These are phyloP conservation scores for Gossypium bickii DNA, from an alignment of 345 rosid genomes.

Conservation along the genomic window DNA sequence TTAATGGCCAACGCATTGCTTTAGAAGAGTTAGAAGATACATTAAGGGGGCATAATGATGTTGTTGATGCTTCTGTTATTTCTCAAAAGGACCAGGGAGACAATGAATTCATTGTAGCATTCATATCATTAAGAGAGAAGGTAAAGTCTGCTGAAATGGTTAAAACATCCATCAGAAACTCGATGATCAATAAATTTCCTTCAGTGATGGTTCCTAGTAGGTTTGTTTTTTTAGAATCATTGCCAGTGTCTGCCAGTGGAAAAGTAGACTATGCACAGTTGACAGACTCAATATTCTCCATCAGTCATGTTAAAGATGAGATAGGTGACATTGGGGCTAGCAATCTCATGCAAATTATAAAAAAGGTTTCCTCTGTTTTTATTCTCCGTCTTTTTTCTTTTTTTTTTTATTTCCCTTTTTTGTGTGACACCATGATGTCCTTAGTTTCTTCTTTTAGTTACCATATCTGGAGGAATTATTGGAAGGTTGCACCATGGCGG, in stretches of 20 bases:
- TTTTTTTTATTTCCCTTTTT: background rate
- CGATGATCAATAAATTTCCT: slow-evolving; percentile 67
- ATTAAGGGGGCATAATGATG: slow-evolving; percentile 49
- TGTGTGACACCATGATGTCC: background rate
- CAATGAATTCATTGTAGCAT: slow-evolving; percentile 46
- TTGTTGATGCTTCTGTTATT: slow-evolving; percentile 67
- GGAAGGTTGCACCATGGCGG: background rate
- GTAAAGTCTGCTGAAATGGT: slow-evolving; percentile 32
- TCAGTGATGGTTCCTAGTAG: slow-evolving; percentile 66
- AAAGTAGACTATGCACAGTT: slow-evolving; percentile 73
- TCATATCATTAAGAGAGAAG: slow-evolving; percentile 45
- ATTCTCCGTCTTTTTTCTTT: background rate
- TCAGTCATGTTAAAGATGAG: slow-evolving; percentile 28
- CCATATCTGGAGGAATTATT: slow-evolving; percentile 5
- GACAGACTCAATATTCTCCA: slow-evolving; percentile 28
- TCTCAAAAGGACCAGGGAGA: slow-evolving; percentile 36
- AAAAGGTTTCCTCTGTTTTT: slow-evolving; percentile 49
- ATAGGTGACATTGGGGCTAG: slow-evolving; percentile 17
- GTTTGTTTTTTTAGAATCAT: slow-evolving; percentile 45
- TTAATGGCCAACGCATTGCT: slow-evolving; percentile 80
- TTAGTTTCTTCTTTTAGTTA: background rate
- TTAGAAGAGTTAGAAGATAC: slow-evolving; percentile 73
- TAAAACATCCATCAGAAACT: slow-evolving; percentile 43
- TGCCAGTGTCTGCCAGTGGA: slow-evolving; percentile 74
- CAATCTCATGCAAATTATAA: slow-evolving; percentile 49